Base-by-base conservation (phyloP, 768 basidiomycete genomes). In the Podaxis rugospora region DNA sequence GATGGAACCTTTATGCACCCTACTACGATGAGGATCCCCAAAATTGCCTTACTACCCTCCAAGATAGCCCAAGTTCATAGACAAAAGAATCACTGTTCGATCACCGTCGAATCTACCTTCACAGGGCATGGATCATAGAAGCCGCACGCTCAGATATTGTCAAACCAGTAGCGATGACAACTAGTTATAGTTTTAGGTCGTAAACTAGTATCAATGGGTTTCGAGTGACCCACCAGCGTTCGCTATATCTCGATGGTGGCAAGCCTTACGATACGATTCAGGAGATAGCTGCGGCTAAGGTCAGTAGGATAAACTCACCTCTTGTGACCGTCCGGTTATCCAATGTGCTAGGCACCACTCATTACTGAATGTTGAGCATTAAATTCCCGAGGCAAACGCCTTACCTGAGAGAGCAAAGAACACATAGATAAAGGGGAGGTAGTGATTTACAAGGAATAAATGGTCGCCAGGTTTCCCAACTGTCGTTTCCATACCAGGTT, bases 1-100 rank as follows among this genome's bases (percentile, higher is more conserved):
- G 53, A 18, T 14, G 59, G 44, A 32, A 37, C 14, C 10, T 52
- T 53, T 16, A 60, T 2, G 3, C 40, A 21, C 1, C 21, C 10
- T 11, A 51, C 1, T 36, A n/a, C 27, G 9, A 44, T 6, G 16
- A 60, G 28, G 2, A 35, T 35, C 1, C 16, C 11, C 6, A 49
- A 25, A 27, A 57, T 40, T n/a, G 13, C 18, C 35, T 23, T 18
- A 16, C 40, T 53, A 21, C 25, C 14, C 5, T 46, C 27, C 59
- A 51, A 60, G 42, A 60, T 53, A 2, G 59, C 59, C 59, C 59
- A 60, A 0, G 59, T 60, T 36, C 59, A 28, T 6, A 60, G 42
- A 25, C 16, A 32, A 32, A 32, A 60, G 59, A 23, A 60, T 53
- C 5, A 21, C 59, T 60, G 14, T 16, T 21, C 5, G 11, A 27